Evolutionary conservation across 768 basidiomycete genomes (phyloP), one percentile per base, ranked within the genome.

Genomic region (Auricularia heimuer): DNA sequence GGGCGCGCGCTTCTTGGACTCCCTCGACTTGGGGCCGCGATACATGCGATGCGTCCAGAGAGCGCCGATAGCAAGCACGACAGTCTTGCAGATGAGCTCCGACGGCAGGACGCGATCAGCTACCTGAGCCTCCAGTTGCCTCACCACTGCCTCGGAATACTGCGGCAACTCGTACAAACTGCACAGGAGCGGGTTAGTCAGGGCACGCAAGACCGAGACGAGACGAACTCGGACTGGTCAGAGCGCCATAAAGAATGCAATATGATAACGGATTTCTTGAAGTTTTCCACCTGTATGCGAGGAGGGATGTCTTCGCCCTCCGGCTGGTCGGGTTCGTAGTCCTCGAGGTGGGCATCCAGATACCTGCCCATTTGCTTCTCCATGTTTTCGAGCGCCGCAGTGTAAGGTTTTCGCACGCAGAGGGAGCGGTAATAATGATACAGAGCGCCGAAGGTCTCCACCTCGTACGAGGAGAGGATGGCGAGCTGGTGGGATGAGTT

Each of bases 401-500:
- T 87, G 75, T 94, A 99, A 0, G 94, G 90, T 65, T 85, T 83
- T 45, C 83, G 82, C 42, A 94, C 91, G 70, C 93, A 95, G 12
- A 98, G 79, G 1, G 96, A 91, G 36, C 94, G 88, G 72, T 94
- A 94, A 74, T 98, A 96, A 75, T 94, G 89, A 62, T 90, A 82
- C 8, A 92, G 77, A 36, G 91, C 87, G 37, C 79, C 76, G 70
- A 96, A 94, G n/a, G 83, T 79, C 75, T 98, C 93, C 67, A 83
- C 82, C 69, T 88, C 81, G 74, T 97, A 95, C 3, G 88, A 86
- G 2, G 93, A 84, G 37, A 98, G 83, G 66, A 98, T 95, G 3
- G 96, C 97, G 21, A 98, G 85, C 74, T 98, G 97, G 73, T 98
- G 96, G 21, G 90, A 96, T 0, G 97, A 85, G 71, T 98, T 95